A percentile compares a stretch with the other conserved stretches of the same genome.
These are phyloP conservation scores for Lipomyces mesembrius DNA, from an alignment of 805 yeast genomes.

Conservation along the genomic window DNA sequence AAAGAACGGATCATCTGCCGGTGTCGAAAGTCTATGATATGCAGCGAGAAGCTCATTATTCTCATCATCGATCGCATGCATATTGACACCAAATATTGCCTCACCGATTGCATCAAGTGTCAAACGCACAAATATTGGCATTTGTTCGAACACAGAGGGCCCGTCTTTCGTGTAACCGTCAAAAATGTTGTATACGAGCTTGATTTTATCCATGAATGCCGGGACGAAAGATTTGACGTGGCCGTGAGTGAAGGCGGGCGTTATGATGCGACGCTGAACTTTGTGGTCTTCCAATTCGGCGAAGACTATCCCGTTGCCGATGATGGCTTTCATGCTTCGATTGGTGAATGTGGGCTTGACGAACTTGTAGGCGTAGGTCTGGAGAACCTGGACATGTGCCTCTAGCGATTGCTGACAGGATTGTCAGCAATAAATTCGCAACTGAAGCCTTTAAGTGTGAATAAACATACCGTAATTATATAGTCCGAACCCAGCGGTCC, in stretches of 20 bases:
- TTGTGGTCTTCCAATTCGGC: constrained; percentile 35
- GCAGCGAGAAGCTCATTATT: constrained; percentile 28
- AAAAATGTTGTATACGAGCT: constrained; percentile 5
- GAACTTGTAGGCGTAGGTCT: constrained; percentile 31
- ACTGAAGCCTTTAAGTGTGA: background rate
- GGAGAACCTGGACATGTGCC: constrained; percentile 24
- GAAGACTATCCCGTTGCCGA: constrained; percentile 34
- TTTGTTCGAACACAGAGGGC: constrained; percentile 9
- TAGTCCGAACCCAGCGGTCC: constrained; percentile 29
- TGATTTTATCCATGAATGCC: constrained; percentile 18
- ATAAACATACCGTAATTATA: constrained; percentile 12
- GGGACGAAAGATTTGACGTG: constrained; percentile 31
- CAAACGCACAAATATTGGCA: constrained; percentile 20
- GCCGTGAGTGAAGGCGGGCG: constrained; percentile 25
- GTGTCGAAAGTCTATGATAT: constrained; percentile 23
- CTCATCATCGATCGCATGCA: constrained; percentile 28
- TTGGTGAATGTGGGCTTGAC: constrained; percentile 25
- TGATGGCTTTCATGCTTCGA: constrained; percentile 24
- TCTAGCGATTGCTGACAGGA: constrained; percentile 20
- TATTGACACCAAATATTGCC: constrained; percentile 29
- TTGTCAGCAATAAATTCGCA: constrained; percentile 1
- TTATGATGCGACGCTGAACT: constrained; percentile 30
- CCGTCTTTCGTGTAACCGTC: constrained; percentile 20
- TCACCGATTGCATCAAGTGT: constrained; percentile 33
- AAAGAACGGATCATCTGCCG: constrained; percentile 17